Evolutionary conservation across 2,329 filamentous ascomycete genomes (phyloP).

Genomic region (Talaromyces sp.): DNA sequence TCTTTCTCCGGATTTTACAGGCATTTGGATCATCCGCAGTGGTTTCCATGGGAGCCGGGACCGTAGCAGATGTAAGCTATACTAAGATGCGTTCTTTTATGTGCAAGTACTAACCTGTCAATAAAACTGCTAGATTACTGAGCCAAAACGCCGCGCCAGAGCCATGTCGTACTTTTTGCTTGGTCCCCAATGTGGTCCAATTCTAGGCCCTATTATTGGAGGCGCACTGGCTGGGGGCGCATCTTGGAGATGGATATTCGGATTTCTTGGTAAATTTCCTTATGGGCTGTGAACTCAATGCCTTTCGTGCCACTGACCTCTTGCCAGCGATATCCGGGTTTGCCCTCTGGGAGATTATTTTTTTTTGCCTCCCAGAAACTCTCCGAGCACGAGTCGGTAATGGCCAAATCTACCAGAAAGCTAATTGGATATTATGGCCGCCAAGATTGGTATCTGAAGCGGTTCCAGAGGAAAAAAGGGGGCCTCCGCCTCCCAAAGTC

Average conservation of each 20-base stretch:
- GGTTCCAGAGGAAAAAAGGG: background rate
- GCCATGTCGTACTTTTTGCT: constrained; percentile 41
- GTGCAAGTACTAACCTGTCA: background rate
- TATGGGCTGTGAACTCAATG: background rate
- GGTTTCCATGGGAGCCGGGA: constrained; percentile 41
- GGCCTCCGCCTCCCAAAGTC: background rate
- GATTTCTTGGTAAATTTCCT: constrained; percentile 26
- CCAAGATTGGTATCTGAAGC: background rate
- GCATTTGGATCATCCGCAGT: constrained; percentile 42
- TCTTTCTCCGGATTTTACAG: constrained; percentile 40
- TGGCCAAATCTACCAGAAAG: background rate
- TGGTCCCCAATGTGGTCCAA: constrained; percentile 42
- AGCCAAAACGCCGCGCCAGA: constrained; percentile 35
- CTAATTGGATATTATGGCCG: background rate
- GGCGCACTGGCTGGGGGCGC: constrained; percentile 32
- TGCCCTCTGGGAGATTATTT: background rate
- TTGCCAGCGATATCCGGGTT: background rate
- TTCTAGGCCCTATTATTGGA: constrained; percentile 42
- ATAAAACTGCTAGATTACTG: constrained; percentile 21
- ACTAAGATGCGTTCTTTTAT: background rate
- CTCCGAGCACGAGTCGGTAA: background rate
- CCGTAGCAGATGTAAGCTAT: constrained; percentile 32
- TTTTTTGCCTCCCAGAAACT: background rate
- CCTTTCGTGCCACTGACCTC: background rate
- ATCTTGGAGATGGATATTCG: constrained; percentile 45